Evolutionary conservation across 2,329 filamentous ascomycete species (phyloP), one percentile per base, ranked within the genome.

Genomic region (Hymenoscyphus repandus): DNA sequence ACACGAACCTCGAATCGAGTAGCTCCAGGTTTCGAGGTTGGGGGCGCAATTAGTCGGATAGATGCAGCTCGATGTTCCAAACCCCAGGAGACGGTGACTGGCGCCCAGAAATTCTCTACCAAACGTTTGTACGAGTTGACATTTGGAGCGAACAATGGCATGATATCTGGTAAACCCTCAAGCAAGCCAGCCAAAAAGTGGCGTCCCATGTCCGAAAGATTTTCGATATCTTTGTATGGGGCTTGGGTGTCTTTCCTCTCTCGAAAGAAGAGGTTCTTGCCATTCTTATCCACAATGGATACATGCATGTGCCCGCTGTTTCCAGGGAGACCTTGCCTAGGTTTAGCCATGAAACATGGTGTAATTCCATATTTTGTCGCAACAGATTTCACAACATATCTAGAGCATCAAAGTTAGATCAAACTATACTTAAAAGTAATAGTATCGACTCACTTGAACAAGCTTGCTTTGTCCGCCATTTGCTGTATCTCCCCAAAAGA

Each of bases 71-170:
- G 88, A 68, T 99, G 92, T 70, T 97, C 93, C 5, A 96, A 73
- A 1, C 93, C 93, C 93, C 93, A 99, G 0, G 90, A 96, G 0
- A 97, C 93, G 0, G 92, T 96, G 5, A 99, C 93, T 0, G 93
- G 93, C 0, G 93, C 93, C 93, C 93, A 99, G 72, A 96, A 97
- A 72, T 97, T 97, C 74, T 99, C 93, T 2, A 99, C 93, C 0
- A 99, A 79, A 3, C 93, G 85, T 73, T 99, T 99, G 77, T 99
- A 99, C 55, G 89, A 95, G 77, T 99, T 99, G 65, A 99, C 81
- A 1, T 90, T 99, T 0, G 93, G 93, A 1, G 92, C 93, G 11
- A 99, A 76, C 52, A 97, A 76, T 1, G 93, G 93, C 93, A 99
- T 99, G 59, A 97, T 82, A 64, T 96, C 90, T 2, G 93, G 90